Evolutionary conservation across 495 filamentous ascomycete species (phyloP).

Genomic region (Aspergillus ellipticus): DNA sequence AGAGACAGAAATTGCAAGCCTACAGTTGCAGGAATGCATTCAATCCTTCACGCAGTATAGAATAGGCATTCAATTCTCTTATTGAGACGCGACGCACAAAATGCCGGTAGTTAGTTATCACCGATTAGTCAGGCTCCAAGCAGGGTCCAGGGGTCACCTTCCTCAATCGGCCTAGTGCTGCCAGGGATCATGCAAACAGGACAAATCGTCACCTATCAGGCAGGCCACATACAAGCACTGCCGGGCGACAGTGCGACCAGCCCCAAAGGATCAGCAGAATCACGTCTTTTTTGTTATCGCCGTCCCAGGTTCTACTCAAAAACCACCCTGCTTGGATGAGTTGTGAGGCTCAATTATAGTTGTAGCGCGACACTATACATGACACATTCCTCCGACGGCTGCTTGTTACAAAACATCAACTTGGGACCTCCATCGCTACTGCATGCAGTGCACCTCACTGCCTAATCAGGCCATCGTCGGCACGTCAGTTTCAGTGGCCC

Average conservation of each 20-base stretch:
- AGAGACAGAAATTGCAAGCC: too few species aligned
- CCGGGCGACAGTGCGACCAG: not conserved
- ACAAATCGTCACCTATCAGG: not conserved
- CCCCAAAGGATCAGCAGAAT: not conserved
- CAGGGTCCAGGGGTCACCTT: not conserved
- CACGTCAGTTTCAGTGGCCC: not conserved
- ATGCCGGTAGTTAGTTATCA: not conserved
- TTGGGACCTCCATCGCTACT: too few species aligned
- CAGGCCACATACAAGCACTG: not conserved
- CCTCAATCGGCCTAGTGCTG: not conserved
- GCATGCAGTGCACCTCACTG: not conserved
- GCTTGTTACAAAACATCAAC: too few species aligned
- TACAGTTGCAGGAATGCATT: too few species aligned
- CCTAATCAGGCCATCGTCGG: slow-evolving; percentile 13
- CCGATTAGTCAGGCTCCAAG: not conserved
- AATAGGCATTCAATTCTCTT: too few species aligned
- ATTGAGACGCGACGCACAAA: not conserved
- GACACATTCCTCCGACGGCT: too few species aligned
- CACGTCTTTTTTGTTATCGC: too few species aligned
- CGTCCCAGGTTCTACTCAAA: too few species aligned
- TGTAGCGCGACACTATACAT: too few species aligned
- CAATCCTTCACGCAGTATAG: too few species aligned
- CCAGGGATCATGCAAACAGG: not conserved
- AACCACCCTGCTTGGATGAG: too few species aligned
- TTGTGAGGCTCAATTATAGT: not conserved